Base-by-base conservation (phyloP, 371 early-diverging fungal genomes). In the Mortierella sp. region DNA sequence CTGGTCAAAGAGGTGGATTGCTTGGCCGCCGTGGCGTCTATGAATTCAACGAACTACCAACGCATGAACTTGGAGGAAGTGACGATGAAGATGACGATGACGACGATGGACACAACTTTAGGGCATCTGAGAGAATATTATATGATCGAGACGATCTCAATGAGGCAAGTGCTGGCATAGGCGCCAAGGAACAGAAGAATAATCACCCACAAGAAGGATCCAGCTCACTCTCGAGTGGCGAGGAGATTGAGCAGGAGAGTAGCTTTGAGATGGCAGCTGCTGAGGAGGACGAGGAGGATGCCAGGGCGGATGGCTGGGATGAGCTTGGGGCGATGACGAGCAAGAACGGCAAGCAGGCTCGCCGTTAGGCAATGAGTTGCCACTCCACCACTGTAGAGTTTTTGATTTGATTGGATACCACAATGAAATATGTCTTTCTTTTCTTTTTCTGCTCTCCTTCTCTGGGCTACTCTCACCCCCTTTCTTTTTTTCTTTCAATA, bases 261-360 rank as follows among this genome's bases (percentile, higher is more conserved):
- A 82, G 84, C 64, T 83, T 84, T 64, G 72, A 84, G 66, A 81
- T 79, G n/a, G 72, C 84, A n/a, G 77, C 72, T 16, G 77, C 82
- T 37, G 85, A 83, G 2, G 81, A 84, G 9, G 77, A 80, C 1
- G 84, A 80, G 1, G 82, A 82, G 0, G 68, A 74, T 0, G 46
- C 65, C 53, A 64, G 60, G 46, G 55, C 72, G 15, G 77, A 61
- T 25, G 63, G 67, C 66, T 76, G 77, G 77, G 77, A 76, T 30
- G 77, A 76, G 53, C 68, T 76, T 28, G 65, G 62, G 37, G 57
- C 77, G 28, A 58, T 76, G 47, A 76, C 68, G 62, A 28, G 64
- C 26, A 76, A 68, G 44, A 72, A 76, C 46, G 66, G 75, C 61
- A 75, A 62, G 37, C 37, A 37, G 80, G 64, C 62, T 58, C 68